Conservation (phyloP, 345 rosid genomes). For the Psidium guajava region DNA sequence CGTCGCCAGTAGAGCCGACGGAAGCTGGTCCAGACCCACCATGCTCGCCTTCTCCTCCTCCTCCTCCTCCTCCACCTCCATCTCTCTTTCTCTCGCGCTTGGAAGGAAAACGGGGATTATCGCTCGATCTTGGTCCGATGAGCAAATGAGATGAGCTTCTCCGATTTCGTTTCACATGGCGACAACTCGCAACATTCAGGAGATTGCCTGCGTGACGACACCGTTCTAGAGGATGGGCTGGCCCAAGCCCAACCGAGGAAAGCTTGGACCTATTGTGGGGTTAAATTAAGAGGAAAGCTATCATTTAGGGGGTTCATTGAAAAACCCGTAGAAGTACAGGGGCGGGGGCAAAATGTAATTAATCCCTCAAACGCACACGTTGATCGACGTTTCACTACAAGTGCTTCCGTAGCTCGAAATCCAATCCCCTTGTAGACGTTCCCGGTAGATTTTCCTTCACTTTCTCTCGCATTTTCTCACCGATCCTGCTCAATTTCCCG, state of each 20-base stretch:
- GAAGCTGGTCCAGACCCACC: constrained; percentile 54
- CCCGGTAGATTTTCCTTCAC: neutral
- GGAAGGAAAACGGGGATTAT: neutral
- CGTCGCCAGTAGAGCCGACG: constrained; percentile 51
- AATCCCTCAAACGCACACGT: neutral
- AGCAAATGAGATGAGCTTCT: neutral
- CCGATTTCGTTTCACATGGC: neutral
- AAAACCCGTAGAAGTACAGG: neutral
- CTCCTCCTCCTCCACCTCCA: neutral
- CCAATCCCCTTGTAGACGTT: neutral
- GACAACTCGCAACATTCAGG: neutral
- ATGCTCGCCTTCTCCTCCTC: neutral
- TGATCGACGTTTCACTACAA: neutral
- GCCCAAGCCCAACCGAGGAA: neutral
- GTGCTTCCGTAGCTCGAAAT: neutral
- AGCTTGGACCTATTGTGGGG: neutral
- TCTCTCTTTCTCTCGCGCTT: neutral
- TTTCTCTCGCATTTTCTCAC: neutral
- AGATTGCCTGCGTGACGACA: neutral
- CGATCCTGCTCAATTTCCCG: neutral
- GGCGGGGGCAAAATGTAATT: neutral
- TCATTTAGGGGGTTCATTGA: neutral
- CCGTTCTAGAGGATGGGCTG: neutral
- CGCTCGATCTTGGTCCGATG: neutral
- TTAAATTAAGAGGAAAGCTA: neutral